phyloP scores from a whole-genome alignment of 2,329 filamentous ascomycete genomes.

The Drechslerella stenobrocha region DNA sequence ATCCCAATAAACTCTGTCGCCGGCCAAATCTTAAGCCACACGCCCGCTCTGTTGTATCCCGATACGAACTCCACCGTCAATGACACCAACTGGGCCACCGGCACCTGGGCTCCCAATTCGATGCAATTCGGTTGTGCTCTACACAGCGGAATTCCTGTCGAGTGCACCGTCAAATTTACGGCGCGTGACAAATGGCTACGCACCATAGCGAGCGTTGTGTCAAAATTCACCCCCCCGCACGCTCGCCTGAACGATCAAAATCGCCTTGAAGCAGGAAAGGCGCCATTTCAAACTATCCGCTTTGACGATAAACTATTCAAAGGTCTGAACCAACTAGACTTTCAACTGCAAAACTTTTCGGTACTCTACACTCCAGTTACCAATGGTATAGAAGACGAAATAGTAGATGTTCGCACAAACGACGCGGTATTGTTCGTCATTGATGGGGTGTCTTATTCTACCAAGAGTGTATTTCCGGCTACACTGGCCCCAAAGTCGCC shows the following conservation, averaged over 20 bases:
- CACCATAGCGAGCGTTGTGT: too few relatives aligned
- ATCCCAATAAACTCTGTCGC: conserved; percentile 17
- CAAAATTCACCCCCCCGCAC: conserved; percentile 26
- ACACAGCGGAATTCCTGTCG: conserved; percentile 34
- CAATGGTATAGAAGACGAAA: too few relatives aligned
- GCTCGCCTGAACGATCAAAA: conserved; percentile 22
- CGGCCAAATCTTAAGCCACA: conserved; percentile 15
- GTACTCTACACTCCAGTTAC: conserved; percentile 16
- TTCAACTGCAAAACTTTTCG: conserved; percentile 15
- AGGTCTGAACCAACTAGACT: not conserved
- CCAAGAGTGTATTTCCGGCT: too few relatives aligned
- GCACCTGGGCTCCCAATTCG: conserved; percentile 17
- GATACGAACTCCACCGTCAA: too few relatives aligned
- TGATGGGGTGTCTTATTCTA: too few relatives aligned
- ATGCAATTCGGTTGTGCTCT: conserved; percentile 33
- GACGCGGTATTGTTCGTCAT: too few relatives aligned
- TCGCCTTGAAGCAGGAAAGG: conserved; percentile 37
- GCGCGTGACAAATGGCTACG: conserved; percentile 2
- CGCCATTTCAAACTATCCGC: conserved; percentile 7
- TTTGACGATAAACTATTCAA: conserved; percentile 5
- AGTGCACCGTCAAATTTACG: conserved; percentile 25
- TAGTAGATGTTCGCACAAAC: too few relatives aligned
- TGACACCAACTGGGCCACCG: too few relatives aligned
- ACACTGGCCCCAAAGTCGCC: too few relatives aligned
- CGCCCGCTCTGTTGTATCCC: conserved; percentile 10